These are phyloP conservation scores for Novymonas esmeraldas DNA, from an alignment of 208 protist genomes.

Conservation along the genomic window DNA sequence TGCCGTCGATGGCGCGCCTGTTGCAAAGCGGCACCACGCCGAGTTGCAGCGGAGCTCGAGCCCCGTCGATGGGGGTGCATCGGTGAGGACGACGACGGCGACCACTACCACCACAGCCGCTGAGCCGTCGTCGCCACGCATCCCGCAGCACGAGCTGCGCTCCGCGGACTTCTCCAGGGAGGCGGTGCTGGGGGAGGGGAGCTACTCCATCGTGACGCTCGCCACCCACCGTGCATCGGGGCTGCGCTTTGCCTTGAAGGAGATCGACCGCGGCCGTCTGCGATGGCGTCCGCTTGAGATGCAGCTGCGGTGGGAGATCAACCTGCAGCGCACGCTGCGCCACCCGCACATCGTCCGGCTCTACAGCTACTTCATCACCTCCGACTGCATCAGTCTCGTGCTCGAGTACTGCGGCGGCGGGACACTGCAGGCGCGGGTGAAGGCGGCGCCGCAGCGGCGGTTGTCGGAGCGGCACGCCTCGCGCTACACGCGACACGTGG, in stretches of 20 bases:
- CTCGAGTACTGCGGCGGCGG: constrained; percentile 75
- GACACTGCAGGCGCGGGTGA: constrained; percentile 56
- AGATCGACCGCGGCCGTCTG: constrained; percentile 51
- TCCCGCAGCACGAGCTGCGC: constrained; percentile 62
- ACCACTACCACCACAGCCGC: too few species aligned
- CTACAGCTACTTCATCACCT: constrained; percentile 79
- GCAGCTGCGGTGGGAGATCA: constrained; percentile 84
- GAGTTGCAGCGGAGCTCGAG: too few species aligned
- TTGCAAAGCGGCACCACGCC: too few species aligned
- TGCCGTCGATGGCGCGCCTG: too few species aligned
- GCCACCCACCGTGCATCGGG: constrained; percentile 66
- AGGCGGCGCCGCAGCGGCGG: constrained; percentile 25
- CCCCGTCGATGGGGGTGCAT: too few species aligned
- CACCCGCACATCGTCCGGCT: constrained; percentile 85
- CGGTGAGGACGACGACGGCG: too few species aligned
- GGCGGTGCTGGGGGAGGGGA: constrained; percentile 67
- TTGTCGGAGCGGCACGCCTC: constrained; percentile 51
- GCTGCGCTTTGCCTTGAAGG: constrained; percentile 73
- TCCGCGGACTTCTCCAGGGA: constrained; percentile 64
- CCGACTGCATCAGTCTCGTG: constrained; percentile 55
- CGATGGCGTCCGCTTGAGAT: constrained; percentile 33
- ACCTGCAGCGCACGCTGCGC: constrained; percentile 80
- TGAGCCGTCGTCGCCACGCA: constrained; percentile 3
- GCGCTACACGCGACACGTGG: constrained; percentile 71
- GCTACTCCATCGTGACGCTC: constrained; percentile 74